A percentile compares a stretch with the other conserved stretches of the same genome.
Evolutionary conservation across 1,284 basidiomycete genomes (phyloP).

Genomic region (Puccinia coronata): DNA sequence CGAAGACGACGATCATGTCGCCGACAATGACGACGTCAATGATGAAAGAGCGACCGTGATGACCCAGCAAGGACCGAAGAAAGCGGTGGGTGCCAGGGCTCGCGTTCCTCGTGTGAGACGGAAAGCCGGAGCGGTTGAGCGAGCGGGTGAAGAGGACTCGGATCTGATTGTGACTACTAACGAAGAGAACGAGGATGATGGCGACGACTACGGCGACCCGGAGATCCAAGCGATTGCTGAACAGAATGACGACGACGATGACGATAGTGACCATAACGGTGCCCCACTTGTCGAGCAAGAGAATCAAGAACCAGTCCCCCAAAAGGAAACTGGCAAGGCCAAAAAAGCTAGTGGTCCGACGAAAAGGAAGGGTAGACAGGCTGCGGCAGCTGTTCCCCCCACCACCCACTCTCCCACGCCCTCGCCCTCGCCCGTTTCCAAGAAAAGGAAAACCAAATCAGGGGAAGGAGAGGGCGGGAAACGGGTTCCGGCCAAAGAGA

Average conservation of each 20-base stretch:
- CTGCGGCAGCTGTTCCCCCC: not conserved
- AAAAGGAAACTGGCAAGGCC: not conserved
- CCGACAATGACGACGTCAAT: not conserved
- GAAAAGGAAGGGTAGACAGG: not conserved
- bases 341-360: not conserved
- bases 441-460: not conserved
- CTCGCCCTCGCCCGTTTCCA: not conserved
- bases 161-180: constrained; percentile 15
- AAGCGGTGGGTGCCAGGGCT: not conserved
- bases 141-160: not conserved
- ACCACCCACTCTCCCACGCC: not conserved
- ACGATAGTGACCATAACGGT: not conserved
- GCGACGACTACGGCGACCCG: not conserved
- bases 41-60: not conserved
- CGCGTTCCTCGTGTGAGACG: constrained; percentile 1
- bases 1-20: not conserved
- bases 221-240: constrained; percentile 4
- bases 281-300: not conserved
- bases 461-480: not conserved
- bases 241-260: not conserved
- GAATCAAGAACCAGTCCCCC: not conserved
- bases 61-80: not conserved
- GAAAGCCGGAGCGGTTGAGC: not conserved
- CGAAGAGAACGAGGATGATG: not conserved
- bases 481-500: not conserved